These are phyloP conservation scores for Xerocomus alliaceus DNA, from an alignment of 1,284 basidiomycete genomes.

Conservation along the genomic window DNA sequence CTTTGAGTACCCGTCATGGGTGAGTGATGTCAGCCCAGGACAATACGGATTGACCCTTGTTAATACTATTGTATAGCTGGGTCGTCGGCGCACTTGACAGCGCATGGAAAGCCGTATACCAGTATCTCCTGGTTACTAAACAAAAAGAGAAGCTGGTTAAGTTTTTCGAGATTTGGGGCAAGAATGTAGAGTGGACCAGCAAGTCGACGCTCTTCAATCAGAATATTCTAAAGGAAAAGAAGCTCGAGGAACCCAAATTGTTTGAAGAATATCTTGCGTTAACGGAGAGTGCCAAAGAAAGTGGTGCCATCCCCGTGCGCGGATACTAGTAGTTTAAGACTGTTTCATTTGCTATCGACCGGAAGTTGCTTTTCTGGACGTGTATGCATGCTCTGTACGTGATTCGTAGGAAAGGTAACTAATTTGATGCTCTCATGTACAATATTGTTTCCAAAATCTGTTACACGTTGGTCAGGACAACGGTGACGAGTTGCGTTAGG, in stretches of 20 bases:
- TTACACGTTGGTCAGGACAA: too few relatives aligned
- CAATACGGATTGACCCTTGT: background rate
- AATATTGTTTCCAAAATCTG: too few relatives aligned
- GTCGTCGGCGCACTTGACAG: background rate
- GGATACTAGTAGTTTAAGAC: too few relatives aligned
- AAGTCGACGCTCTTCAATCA: background rate
- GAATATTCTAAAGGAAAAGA: background rate
- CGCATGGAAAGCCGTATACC: conserved; percentile 31
- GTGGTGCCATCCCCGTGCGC: too few relatives aligned
- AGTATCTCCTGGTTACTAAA: conserved; percentile 25
- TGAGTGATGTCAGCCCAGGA: conserved; percentile 1
- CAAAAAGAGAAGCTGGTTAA: conserved; percentile 15
- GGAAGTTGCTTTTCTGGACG: too few relatives aligned
- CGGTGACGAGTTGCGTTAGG: too few relatives aligned
- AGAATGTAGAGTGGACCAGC: conserved; percentile 27
- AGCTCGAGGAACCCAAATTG: background rate
- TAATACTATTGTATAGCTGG: conserved; percentile 22
- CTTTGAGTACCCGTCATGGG: conserved; percentile 21
- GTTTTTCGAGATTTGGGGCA: conserved; percentile 29
- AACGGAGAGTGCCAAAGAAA: background rate
- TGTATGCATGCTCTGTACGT: too few relatives aligned
- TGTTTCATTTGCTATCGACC: too few relatives aligned
- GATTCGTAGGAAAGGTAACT: too few relatives aligned
- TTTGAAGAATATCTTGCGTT: background rate
- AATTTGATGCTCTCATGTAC: too few relatives aligned